Evolutionary conservation across 768 basidiomycete genomes (phyloP).

Genomic region (Tylopilus vinaceipallidus): DNA sequence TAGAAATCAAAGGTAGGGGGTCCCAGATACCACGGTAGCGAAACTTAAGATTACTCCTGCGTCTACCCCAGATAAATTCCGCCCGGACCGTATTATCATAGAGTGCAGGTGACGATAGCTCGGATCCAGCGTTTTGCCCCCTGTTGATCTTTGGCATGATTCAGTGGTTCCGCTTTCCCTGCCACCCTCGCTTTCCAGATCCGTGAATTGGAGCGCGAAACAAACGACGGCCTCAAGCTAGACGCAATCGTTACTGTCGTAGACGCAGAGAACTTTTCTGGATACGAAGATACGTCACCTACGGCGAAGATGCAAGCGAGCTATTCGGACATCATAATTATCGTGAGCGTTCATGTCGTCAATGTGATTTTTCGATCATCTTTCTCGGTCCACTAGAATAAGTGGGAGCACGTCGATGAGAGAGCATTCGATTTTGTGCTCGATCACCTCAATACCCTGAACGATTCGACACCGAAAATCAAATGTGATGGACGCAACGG

Average conservation of each 20-base stretch:
- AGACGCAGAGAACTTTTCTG: slow-evolving; percentile 87
- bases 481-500: slow-evolving; percentile 60
- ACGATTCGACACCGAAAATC: slow-evolving; percentile 87
- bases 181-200: slow-evolving; percentile 95
- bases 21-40: neutral
- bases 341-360: slow-evolving; percentile 48
- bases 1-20: slow-evolving; percentile 81
- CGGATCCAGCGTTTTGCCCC: neutral
- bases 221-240: slow-evolving; percentile 68
- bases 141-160: neutral
- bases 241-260: slow-evolving; percentile 92
- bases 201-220: slow-evolving; percentile 82
- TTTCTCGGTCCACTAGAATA: slow-evolving; percentile 53
- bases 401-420: slow-evolving; percentile 85
- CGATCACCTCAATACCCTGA: slow-evolving; percentile 86
- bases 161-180: slow-evolving; percentile 90
- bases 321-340: slow-evolving; percentile 88
- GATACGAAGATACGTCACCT: slow-evolving; percentile 90
- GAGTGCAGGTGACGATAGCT: slow-evolving; percentile 75
- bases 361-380: slow-evolving; percentile 1
- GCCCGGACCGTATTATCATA: slow-evolving; percentile 89
- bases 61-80: slow-evolving; percentile 61
- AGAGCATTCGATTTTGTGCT: slow-evolving; percentile 76
- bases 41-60: neutral
- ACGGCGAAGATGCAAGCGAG: slow-evolving; percentile 95